Base-by-base conservation (phyloP, 495 filamentous ascomycete genomes). In the Penicillium daleae region DNA sequence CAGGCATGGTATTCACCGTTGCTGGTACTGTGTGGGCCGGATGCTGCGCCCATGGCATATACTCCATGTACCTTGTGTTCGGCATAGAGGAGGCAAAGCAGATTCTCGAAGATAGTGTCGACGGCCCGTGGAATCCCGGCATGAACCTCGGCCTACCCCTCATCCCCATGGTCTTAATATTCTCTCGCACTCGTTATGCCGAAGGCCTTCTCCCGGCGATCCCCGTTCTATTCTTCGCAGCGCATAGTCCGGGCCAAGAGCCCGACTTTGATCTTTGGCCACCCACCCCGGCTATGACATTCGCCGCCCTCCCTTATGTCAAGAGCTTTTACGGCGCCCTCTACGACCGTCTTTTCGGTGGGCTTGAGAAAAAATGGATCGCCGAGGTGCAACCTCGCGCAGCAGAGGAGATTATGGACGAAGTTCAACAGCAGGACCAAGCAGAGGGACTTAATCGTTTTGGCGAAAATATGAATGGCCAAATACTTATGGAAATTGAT, bases 281-380 rank as follows among this genome's bases (percentile, higher is more conserved):
- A 15, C 90, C 90, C 0, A 90, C 86, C 24, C 84, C 89, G 3
- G 81, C 85, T n/a, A 84, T 91, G 80, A 86, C 87, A 17, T 78
- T 95, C 60, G 80, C 86, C 0, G 68, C 87, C 3, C 79, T 93
- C 40, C 92, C 92, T 1, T 86, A 86, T 57, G 61, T 93, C 31
- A 86, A 90, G 39, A 78, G 84, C 22, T 77, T 83, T 26, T 95
- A 96, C 73, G 82, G 85, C 54, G 75, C 79, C n/a, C 70, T 90
- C 35, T 90, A 91, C 65, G 81, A 86, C n/a, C 78, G 80, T 26
- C 17, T 90, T 7, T 89, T 92, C 64, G 84, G 81, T 17, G 73
- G 78, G 21, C 69, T 86, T 31, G 89, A 93, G 73, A 81, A 74
- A 61, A 85, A 80, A 57, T 92, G 92, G 83, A 80, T 87, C 26